Percentiles rank a stretch among this genome's conserved stretches.
phyloP scores from a whole-genome alignment of 2,329 filamentous ascomycete genomes.

The Aspergillus sp. region DNA sequence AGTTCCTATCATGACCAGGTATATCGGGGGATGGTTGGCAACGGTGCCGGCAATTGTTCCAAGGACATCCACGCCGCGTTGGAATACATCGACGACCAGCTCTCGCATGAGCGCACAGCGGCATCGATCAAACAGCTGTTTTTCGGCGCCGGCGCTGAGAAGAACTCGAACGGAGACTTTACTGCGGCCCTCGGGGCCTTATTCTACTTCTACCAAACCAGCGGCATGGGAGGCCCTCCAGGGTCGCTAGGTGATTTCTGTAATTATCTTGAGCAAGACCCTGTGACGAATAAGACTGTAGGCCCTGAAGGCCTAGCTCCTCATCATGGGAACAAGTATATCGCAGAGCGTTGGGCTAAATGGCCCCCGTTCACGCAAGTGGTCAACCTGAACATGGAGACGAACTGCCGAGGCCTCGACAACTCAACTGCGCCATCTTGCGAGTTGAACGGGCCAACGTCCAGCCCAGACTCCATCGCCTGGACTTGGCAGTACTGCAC shows the following conservation, averaged over 20 bases:
- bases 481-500: conserved; percentile 57
- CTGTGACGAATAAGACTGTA: conserved; percentile 34
- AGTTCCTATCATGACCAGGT: conserved; percentile 53
- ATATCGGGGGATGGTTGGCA: conserved; percentile 48
- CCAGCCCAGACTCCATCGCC: conserved; percentile 39
- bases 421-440: conserved; percentile 31
- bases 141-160: conserved; percentile 47
- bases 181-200: conserved; percentile 43
- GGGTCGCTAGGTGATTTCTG: conserved; percentile 45
- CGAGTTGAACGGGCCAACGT: conserved; percentile 35
- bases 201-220: conserved; percentile 46
- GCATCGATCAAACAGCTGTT: conserved; percentile 49
- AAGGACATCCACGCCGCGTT: conserved; percentile 51
- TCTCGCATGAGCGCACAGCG: conserved; percentile 37
- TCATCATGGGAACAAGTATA: conserved; percentile 41
- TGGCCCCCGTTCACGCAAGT: conserved; percentile 39
- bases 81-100: conserved; percentile 49
- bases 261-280: conserved; percentile 47
- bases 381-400: conserved; percentile 41
- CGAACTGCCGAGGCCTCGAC: conserved; percentile 40
- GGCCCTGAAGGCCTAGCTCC: conserved; percentile 44
- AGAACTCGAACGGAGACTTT: conserved; percentile 50
- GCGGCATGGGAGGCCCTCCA: conserved; percentile 41
- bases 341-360: conserved; percentile 43
- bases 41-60: conserved; percentile 53